Base-by-base conservation (phyloP, 148 eudicot species). In the Chenopodium suecicum region DNA sequence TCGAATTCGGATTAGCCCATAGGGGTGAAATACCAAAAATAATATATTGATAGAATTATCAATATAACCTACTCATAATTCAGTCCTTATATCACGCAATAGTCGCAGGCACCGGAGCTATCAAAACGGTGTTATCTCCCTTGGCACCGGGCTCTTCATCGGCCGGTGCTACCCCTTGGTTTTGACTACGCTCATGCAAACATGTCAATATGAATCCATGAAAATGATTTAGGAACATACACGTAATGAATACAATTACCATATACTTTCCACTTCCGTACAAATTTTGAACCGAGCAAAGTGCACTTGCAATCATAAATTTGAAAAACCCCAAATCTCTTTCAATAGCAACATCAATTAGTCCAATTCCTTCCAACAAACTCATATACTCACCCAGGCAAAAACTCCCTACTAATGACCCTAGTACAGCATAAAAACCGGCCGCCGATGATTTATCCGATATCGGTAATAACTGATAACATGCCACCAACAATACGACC, bases 291-390 rank as follows among this genome's bases (percentile, higher is more conserved):
- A 16, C 74, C 4, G 74, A 11, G 22, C 48, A 71, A 12, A 71
- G 48, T 41, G 74, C 74, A 71, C 27, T 8, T 20, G 52, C 74
- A 17, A 71, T 20, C 7, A 32, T 46, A 34, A 71, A 71, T 23
- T 71, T 22, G 48, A 71, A 71, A 14, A 10, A 71, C n/a, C 74
- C 74, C 25, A 71, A 20, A 71, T 71, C 54, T 71, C 19, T 71
- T 12, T 71, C 50, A 19, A 37, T 4, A 9, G 23, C 46, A 9
- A 9, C 47, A 41, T 41, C 74, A 14, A 22, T 32, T 10, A 71
- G 2, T 17, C 4, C 46, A 34, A 41, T 11, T 11, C 10, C 74
- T 20, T 41, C 25, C 10, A 71, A 34, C 10, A 71, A 10, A 41
- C 48, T 71, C 41, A 71, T 41, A 22, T 37, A 71, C 34, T 71